Conservation (phyloP, 208 protist species). For the Leishmania guyanensis region DNA sequence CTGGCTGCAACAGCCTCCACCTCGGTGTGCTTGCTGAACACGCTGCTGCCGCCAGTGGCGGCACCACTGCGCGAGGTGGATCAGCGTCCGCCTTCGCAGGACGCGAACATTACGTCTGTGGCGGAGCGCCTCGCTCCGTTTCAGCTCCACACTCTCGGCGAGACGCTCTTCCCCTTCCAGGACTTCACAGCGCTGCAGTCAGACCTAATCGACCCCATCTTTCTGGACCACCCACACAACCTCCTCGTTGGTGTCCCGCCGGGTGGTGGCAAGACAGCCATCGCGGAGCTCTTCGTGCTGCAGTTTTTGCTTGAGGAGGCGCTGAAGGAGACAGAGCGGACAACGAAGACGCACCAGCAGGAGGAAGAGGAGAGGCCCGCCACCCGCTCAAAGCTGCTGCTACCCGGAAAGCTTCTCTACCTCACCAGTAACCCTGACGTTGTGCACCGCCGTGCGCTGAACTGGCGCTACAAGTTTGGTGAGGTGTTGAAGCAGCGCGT, state of each 20-base stretch:
- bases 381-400: neutral
- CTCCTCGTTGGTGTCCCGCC: conserved; percentile 96
- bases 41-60: conserved; percentile 86
- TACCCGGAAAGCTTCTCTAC: conserved; percentile 72
- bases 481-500: conserved; percentile 69
- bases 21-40: conserved; percentile 95
- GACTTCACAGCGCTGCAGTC: conserved; percentile 96
- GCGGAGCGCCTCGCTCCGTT: conserved; percentile 67
- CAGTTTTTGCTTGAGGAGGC: conserved; percentile 75
- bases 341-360: neutral
- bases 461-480: conserved; percentile 86
- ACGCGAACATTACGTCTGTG: conserved; percentile 78
- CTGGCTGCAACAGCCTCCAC: conserved; percentile 63
- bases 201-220: conserved; percentile 91
- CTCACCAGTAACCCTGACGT: conserved; percentile 73
- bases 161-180: conserved; percentile 91
- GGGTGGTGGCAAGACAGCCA: conserved; percentile 94
- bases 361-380: neutral
- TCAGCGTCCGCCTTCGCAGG: conserved; percentile 57
- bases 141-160: conserved; percentile 77
- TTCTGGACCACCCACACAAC: conserved; percentile 94
- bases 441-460: conserved; percentile 69
- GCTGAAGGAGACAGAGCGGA: conserved; percentile 34
- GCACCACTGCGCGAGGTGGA: conserved; percentile 70
- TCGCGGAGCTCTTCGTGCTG: conserved; percentile 88